Percentiles rank a stretch among this genome's conserved stretches.
Conservation (phyloP, 2,329 filamentous ascomycete species). For the Ascochyta rabiei region DNA sequence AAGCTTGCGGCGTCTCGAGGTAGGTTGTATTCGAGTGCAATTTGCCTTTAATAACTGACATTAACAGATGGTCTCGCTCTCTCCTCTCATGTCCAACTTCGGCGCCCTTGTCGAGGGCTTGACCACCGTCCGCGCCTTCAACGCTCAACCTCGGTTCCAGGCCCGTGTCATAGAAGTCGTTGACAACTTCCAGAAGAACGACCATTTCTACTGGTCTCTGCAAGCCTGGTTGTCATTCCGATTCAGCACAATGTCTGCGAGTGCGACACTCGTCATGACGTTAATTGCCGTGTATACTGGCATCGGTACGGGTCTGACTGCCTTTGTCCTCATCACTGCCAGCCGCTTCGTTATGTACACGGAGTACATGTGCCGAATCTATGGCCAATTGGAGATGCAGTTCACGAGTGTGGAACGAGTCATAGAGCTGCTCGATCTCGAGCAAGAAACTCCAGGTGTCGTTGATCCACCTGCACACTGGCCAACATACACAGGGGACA, state of each 20-base stretch:
- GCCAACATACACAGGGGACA: constrained; percentile 74
- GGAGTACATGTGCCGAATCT: constrained; percentile 75
- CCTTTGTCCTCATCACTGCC: constrained; percentile 80
- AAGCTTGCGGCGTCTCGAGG: constrained; percentile 77
- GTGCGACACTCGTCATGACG: constrained; percentile 76
- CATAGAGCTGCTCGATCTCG: constrained; percentile 78
- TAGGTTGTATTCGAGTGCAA: constrained; percentile 17
- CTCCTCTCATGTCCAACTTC: constrained; percentile 90
- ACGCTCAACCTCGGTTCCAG: constrained; percentile 79
- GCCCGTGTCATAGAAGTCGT: constrained; percentile 79
- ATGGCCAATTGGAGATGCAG: constrained; percentile 87
- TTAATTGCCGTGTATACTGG: constrained; percentile 74
- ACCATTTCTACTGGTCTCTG: constrained; percentile 91
- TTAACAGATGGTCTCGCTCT: constrained; percentile 76
- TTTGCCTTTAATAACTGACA: constrained; percentile 14
- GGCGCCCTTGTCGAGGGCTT: constrained; percentile 84
- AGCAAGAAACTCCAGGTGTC: constrained; percentile 73
- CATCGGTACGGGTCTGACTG: constrained; percentile 79
- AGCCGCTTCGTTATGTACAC: constrained; percentile 70
- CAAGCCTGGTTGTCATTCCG: constrained; percentile 85
- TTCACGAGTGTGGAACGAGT: constrained; percentile 90
- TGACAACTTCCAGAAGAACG: constrained; percentile 90
- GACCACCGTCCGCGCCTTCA: constrained; percentile 84
- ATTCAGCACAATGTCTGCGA: constrained; percentile 73
- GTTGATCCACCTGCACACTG: constrained; percentile 75